Evolutionary conservation across 441 rosid species (phyloP).

Genomic region (Jatropha podagrica): DNA sequence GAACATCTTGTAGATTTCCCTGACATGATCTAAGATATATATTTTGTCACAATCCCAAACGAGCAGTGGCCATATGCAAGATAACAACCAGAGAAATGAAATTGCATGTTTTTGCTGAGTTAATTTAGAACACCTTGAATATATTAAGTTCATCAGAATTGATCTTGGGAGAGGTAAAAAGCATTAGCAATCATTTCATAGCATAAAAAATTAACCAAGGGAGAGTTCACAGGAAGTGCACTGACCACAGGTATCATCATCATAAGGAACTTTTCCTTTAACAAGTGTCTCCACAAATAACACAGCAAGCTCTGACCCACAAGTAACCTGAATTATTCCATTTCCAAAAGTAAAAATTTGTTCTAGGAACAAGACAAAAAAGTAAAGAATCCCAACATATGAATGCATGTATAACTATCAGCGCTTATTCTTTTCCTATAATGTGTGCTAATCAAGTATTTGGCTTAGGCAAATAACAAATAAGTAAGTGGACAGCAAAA

Average conservation of each 20-base stretch:
- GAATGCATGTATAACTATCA: background rate
- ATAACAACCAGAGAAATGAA: background rate
- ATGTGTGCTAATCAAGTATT: too few relatives aligned
- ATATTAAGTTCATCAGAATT: background rate
- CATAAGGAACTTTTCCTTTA: conserved; percentile 71
- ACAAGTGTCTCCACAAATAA: conserved; percentile 74
- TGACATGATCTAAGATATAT: conserved; percentile 63
- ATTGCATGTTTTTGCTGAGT: background rate
- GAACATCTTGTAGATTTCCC: conserved; percentile 70
- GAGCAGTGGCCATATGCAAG: conserved; percentile 2
- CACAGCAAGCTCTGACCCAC: conserved; percentile 87
- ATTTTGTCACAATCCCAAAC: conserved; percentile 32
- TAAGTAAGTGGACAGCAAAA: background rate
- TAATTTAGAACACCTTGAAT: background rate
- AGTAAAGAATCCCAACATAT: background rate
- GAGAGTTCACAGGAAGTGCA: conserved; percentile 24
- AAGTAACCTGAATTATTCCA: conserved; percentile 59
- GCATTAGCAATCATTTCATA: conserved; percentile 1
- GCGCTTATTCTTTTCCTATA: background rate
- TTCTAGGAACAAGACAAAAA: conserved; percentile 1
- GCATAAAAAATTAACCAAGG: conserved; percentile 2
- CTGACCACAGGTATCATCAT: conserved; percentile 73
- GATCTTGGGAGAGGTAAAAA: background rate
- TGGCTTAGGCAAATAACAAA: background rate
- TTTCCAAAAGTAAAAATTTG: background rate